Evolutionary conservation across 2,329 filamentous ascomycete species (phyloP), one percentile per base, ranked within the genome.

Genomic region (Colletotrichum noveboracense): DNA sequence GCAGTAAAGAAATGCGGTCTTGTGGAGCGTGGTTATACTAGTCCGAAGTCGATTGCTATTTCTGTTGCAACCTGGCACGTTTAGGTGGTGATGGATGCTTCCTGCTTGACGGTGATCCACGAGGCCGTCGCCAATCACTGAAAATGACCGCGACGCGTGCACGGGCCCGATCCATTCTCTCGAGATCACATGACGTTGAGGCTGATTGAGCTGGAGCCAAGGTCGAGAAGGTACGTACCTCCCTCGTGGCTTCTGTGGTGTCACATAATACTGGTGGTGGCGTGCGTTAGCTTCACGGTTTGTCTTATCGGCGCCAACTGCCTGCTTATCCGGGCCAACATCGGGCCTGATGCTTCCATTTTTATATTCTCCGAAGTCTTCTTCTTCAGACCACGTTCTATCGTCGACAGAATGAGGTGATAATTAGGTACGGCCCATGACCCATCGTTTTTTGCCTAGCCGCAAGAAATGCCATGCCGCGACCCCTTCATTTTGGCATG

Each of bases 111-210:
- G 71, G 30, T 58, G 32, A 56, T 62, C 56, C 62, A 36, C 38
- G 64, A 73, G 70, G 56, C 70, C 24, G 32, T 75, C 70, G 70
- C 56, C 70, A 73, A 67, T 30, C 67, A 74, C 43, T 55, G 69
- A 75, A 75, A 75, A 68, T 24, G 73, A 75, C 32, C 64, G 70
- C 73, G 64, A 73, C 73, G 73, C 70, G 73, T 58, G 73, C 73
- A 75, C 73, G 43, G 56, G 70, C 73, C 70, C 67, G 58, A 16
- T 6, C 32, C 13, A 32, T 12, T 43, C 66, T 30, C 28, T 38
- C n/a, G 24, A 67, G 58, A 58, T 75, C 73, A 75, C 70, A 68
- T 75, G 73, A 75, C 64, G 30, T 24, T 12, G 30, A 16, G 21
- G 32, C 14, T 34, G 24, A 26, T 32, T 8, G n/a, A 32, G 26